phyloP scores from a whole-genome alignment of 1,139 yeast species.

The Zhuliangozyma parablackwelliae region DNA sequence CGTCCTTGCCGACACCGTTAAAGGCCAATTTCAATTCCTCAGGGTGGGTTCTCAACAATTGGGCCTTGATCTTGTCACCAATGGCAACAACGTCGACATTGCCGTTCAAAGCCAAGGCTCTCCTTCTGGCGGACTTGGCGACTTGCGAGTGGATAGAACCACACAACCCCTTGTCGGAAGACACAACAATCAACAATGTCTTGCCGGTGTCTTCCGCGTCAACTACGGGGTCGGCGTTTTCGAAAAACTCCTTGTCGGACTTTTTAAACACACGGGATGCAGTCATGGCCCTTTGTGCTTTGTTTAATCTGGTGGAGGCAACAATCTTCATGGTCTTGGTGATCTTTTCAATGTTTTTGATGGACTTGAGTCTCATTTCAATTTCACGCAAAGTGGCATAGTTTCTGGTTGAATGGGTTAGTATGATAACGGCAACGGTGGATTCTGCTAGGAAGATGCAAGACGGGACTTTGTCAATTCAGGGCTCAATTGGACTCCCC shows the following conservation, averaged over 20 bases:
- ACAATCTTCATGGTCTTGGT: conserved; percentile 99
- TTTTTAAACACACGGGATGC: conserved; percentile 82
- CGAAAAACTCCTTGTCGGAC: conserved; percentile 75
- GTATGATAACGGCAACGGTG: too few species aligned
- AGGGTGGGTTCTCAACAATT: conserved; percentile 78
- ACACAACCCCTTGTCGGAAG: conserved; percentile 98
- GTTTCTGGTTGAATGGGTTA: conserved; percentile 46
- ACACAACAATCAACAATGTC: conserved; percentile 70
- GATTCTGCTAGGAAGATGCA: too few species aligned
- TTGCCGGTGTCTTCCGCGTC: conserved; percentile 42
- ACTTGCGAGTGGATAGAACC: conserved; percentile 96
- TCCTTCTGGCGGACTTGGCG: conserved; percentile 79
- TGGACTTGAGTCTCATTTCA: conserved; percentile 95
- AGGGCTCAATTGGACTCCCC: too few species aligned
- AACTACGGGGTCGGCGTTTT: conserved; percentile 70
- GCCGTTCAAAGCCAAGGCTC: conserved; percentile 55
- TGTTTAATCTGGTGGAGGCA: conserved; percentile 93
- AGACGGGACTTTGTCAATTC: too few species aligned
- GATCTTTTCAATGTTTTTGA: conserved; percentile 97
- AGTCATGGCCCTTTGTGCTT: conserved; percentile 94
- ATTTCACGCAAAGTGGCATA: conserved; percentile 98
- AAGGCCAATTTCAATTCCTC: conserved; percentile 68
- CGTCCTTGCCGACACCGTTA: conserved; percentile 92
- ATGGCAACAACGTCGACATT: conserved; percentile 78
- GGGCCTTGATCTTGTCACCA: conserved; percentile 93